Base-by-base conservation (phyloP, 768 basidiomycete species). In the Trametes meyenii region DNA sequence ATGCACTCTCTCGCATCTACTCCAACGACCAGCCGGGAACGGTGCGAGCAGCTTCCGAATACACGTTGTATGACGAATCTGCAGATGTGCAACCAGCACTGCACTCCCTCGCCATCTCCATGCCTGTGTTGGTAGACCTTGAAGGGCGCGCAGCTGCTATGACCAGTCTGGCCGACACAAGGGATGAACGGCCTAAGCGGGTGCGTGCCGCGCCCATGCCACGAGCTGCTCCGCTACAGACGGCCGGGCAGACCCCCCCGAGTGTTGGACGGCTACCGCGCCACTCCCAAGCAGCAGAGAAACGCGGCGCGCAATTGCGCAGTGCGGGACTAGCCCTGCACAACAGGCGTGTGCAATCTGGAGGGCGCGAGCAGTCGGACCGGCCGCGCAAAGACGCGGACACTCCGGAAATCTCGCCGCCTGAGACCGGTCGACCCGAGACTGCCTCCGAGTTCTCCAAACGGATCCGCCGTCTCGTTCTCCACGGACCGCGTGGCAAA, bases 11-110 rank as follows among this genome's bases (percentile, higher is more conserved):
- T 0, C 56, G 66, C 0, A 52, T 52, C 19, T 52, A 52, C 44
- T 60, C 62, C 3, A 59, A 69, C 44, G 71, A 73, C 23, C 13
- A 55, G 0, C 52, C 64, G 2, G 70, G 70, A 0, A 65, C 64
- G 0, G 66, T 72, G 1, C 63, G 72, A 2, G 67, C 70, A 0
- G 42, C 48, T 4, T 64, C 55, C 5, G 71, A 72, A 52, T 72
- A 66, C 46, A 45, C 68, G 0, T 5, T 56, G 10, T 52, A 55
- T 19, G 67, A 67, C 29, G 66, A 67, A 4, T 43, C 58, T 12
- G 60, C 62, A 3, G 55, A 53, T 26, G 24, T 62, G 12, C 50
- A 56, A 0, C 3, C n/a, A 1, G 43, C 36, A 2, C 53, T 66
- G n/a, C 44, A 23, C 5, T 13, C 62, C 11, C 50, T 43, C 24